Evolutionary conservation across 495 filamentous ascomycete species (phyloP).

Genomic region (Rhypophila decipiens): DNA sequence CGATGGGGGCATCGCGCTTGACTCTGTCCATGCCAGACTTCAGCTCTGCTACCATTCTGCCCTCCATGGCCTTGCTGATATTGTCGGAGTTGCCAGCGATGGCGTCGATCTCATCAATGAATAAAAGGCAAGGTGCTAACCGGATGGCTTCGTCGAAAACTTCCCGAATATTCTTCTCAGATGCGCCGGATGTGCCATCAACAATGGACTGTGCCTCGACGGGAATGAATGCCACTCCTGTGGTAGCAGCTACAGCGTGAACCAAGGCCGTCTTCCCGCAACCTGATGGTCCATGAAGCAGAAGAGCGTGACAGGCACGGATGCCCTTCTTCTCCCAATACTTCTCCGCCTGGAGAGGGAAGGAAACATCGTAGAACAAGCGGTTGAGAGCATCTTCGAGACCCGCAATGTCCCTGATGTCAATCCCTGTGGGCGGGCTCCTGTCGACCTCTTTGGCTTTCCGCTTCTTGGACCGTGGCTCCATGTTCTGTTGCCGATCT

Average conservation of each 20-base stretch:
- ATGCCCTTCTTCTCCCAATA: conserved; percentile 51
- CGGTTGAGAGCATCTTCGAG: conserved; percentile 72
- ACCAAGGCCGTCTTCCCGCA: conserved; percentile 95
- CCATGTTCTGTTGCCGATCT: conserved; percentile 50
- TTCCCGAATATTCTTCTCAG: conserved; percentile 88
- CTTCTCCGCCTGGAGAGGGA: conserved; percentile 64
- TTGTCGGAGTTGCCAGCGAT: conserved; percentile 92
- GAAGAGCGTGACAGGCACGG: conserved; percentile 77
- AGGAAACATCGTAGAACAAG: conserved; percentile 72
- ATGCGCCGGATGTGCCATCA: conserved; percentile 93
- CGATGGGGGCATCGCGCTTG: conserved; percentile 68
- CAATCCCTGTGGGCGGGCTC: conserved; percentile 68
- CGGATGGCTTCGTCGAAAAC: conserved; percentile 84
- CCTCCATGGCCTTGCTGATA: conserved; percentile 96
- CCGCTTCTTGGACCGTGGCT: conserved; percentile 61
- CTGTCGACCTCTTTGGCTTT: conserved; percentile 52
- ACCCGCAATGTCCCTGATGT: conserved; percentile 77
- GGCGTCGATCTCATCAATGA: conserved; percentile 95
- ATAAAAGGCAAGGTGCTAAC: conserved; percentile 84
- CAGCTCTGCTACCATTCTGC: conserved; percentile 89
- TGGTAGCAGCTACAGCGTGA: conserved; percentile 78
- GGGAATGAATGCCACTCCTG: conserved; percentile 81
- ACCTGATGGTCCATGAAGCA: conserved; percentile 88
- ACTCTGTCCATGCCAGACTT: conserved; percentile 84
- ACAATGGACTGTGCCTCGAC: conserved; percentile 86